Percentiles rank a stretch among this genome's conserved stretches.
phyloP scores from a whole-genome alignment of 2,329 filamentous ascomycete genomes.

The Cytospora piceicola region DNA sequence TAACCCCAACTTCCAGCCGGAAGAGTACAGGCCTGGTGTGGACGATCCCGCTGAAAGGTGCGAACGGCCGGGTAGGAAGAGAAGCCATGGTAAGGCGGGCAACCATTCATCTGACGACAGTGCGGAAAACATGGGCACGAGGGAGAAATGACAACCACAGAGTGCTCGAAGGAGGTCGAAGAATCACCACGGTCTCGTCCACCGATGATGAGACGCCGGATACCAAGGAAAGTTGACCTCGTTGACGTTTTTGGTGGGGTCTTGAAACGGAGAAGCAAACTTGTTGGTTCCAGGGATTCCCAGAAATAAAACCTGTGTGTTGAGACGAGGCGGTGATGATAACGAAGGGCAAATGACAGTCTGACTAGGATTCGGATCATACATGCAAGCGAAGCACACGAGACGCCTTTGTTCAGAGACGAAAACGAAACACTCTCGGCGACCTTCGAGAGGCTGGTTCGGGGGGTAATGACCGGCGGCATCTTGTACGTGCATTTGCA shows the following conservation, averaged over 20 bases:
- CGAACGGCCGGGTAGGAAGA: slow-evolving; percentile 24
- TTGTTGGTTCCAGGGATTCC: background rate
- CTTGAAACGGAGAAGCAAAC: background rate
- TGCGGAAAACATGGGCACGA: slow-evolving; percentile 3
- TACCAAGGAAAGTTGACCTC: background rate
- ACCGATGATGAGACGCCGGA: background rate
- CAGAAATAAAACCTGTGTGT: background rate
- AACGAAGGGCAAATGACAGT: background rate
- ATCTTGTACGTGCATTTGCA: slow-evolving; percentile 18
- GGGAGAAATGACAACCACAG: slow-evolving; percentile 22
- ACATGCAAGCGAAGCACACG: slow-evolving; percentile 11
- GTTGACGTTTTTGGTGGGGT: background rate
- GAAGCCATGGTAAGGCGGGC: slow-evolving; percentile 21
- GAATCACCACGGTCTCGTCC: background rate
- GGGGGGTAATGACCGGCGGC: background rate
- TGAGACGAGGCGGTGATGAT: background rate
- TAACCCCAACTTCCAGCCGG: slow-evolving; percentile 64
- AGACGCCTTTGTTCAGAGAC: background rate
- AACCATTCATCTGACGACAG: slow-evolving; percentile 18
- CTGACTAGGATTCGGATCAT: background rate
- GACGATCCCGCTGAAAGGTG: slow-evolving; percentile 38
- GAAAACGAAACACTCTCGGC: background rate
- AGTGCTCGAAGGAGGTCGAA: background rate
- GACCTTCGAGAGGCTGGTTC: background rate
- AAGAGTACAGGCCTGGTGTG: slow-evolving; percentile 51